Evolutionary conservation across 768 basidiomycete species (phyloP).

Genomic region (Melanogaster broomeanus): DNA sequence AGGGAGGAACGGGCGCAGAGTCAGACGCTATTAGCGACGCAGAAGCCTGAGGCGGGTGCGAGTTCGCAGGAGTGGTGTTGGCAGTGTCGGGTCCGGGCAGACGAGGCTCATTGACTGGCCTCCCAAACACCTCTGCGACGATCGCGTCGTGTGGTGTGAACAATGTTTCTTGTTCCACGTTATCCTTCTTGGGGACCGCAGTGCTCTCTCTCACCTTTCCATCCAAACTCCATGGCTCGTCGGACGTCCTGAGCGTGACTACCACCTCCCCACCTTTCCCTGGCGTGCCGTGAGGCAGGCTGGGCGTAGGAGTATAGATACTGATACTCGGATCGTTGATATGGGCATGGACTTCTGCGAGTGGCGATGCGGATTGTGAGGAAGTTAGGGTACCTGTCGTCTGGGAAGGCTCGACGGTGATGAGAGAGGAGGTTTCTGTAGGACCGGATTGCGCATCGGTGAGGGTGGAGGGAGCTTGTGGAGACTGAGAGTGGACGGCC

Average conservation of each 20-base stretch:
- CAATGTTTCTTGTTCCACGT: not conserved
- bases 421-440: slow-evolving; percentile 17
- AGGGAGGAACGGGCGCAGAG: slow-evolving; percentile 9
- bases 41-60: slow-evolving; percentile 10
- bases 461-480: slow-evolving; percentile 2
- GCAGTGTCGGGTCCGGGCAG: slow-evolving; percentile 1
- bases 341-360: slow-evolving; percentile 24
- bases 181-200: not conserved
- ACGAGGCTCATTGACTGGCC: slow-evolving; percentile 8
- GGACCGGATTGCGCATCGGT: slow-evolving; percentile 2
- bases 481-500: slow-evolving; percentile 18
- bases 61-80: not conserved
- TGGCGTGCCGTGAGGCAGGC: slow-evolving; percentile 14
- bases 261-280: slow-evolving; percentile 4
- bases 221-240: slow-evolving; percentile 6
- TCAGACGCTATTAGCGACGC: slow-evolving; percentile 16
- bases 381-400: slow-evolving; percentile 14
- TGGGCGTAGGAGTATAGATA: slow-evolving; percentile 18
- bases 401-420: slow-evolving; percentile 15
- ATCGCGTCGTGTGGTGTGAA: slow-evolving; percentile 65
- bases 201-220: not conserved
- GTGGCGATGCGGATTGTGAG: slow-evolving; percentile 16
- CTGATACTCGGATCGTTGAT: slow-evolving; percentile 27
- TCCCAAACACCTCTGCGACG: slow-evolving; percentile 44
- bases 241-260: slow-evolving; percentile 9